Conservation (phyloP, 1,284 basidiomycete genomes). For the Prillingera fragicola region DNA sequence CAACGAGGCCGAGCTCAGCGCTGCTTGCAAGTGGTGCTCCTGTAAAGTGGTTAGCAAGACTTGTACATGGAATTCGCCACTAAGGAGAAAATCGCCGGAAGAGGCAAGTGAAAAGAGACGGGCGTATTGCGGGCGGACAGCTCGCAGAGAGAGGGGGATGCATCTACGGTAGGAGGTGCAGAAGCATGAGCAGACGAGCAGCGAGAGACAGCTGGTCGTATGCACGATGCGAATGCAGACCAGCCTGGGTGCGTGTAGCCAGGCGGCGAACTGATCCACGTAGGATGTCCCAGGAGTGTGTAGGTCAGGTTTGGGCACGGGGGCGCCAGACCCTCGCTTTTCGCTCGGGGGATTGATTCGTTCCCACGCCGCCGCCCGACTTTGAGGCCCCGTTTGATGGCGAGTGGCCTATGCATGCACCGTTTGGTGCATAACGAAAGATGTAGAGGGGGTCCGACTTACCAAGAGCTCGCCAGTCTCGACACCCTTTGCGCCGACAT, state of each 20-base stretch:
- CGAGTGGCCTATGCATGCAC: slow-evolving; percentile 11
- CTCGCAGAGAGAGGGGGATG: background rate
- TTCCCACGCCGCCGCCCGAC: slow-evolving; percentile 18
- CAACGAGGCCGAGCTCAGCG: slow-evolving; percentile 44
- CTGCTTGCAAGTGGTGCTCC: slow-evolving; percentile 88
- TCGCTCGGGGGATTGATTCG: background rate
- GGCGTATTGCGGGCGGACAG: background rate
- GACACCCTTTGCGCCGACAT: slow-evolving; percentile 44
- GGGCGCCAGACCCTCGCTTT: too few species aligned
- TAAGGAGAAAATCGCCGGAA: slow-evolving; percentile 9
- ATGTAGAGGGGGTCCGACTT: slow-evolving; percentile 32
- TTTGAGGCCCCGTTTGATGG: slow-evolving; percentile 21
- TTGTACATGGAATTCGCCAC: slow-evolving; percentile 10
- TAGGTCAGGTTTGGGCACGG: too few species aligned
- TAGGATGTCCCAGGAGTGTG: too few species aligned
- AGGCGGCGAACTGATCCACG: too few species aligned
- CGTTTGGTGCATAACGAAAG: slow-evolving; percentile 32
- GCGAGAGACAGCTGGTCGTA: too few species aligned
- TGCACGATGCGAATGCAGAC: too few species aligned
- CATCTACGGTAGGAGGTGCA: background rate
- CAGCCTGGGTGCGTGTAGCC: too few species aligned
- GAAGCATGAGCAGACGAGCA: too few species aligned
- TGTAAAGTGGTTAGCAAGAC: slow-evolving; percentile 58
- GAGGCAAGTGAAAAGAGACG: slow-evolving; percentile 1
- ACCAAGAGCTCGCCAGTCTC: slow-evolving; percentile 46